These are phyloP conservation scores for Calcarisporium arbuscula DNA, from an alignment of 2,329 filamentous ascomycete genomes.

Conservation along the genomic window DNA sequence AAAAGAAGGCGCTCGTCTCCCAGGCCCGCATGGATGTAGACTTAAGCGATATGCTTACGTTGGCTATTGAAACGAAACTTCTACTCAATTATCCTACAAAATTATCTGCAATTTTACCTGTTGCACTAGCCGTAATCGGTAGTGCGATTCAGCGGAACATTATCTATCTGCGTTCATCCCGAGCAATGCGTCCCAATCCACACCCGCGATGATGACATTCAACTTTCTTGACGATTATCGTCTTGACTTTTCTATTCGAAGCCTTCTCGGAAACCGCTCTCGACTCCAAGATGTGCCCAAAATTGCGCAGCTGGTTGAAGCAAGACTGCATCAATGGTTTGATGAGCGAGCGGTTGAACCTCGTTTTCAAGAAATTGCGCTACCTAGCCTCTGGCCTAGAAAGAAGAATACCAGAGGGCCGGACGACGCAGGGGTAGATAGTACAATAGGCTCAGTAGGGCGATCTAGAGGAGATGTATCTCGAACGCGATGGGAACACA, in stretches of 20 bases:
- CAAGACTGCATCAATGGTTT: slow-evolving; percentile 77
- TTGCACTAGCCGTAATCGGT: slow-evolving; percentile 88
- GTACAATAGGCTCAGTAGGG: slow-evolving; percentile 40
- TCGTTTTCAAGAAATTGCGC: slow-evolving; percentile 77
- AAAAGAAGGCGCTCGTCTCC: slow-evolving; percentile 45
- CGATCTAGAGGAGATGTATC: slow-evolving; percentile 47
- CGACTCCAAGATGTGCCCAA: slow-evolving; percentile 81
- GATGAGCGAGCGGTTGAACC: slow-evolving; percentile 82
- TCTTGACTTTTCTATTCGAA: slow-evolving; percentile 74
- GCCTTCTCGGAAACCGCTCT: slow-evolving; percentile 71
- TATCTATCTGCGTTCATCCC: slow-evolving; percentile 93
- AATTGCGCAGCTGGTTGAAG: slow-evolving; percentile 77
- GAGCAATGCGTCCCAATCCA: slow-evolving; percentile 58
- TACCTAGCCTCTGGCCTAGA: slow-evolving; percentile 76
- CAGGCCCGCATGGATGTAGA: slow-evolving; percentile 98
- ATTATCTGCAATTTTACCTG: slow-evolving; percentile 79
- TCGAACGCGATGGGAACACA: no score
- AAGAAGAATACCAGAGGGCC: slow-evolving; percentile 78
- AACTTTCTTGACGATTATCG: slow-evolving; percentile 88
- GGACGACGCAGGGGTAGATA: slow-evolving; percentile 48
- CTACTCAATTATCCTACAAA: slow-evolving; percentile 92
- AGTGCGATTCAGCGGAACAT: slow-evolving; percentile 87
- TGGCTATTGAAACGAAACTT: slow-evolving; percentile 90
- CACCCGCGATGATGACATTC: slow-evolving; percentile 86
- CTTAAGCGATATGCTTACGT: slow-evolving; percentile 88